A percentile compares a stretch with the other conserved stretches of the same genome.
phyloP scores from a whole-genome alignment of 1,284 basidiomycete genomes.

The Coriolopsis trogii region DNA sequence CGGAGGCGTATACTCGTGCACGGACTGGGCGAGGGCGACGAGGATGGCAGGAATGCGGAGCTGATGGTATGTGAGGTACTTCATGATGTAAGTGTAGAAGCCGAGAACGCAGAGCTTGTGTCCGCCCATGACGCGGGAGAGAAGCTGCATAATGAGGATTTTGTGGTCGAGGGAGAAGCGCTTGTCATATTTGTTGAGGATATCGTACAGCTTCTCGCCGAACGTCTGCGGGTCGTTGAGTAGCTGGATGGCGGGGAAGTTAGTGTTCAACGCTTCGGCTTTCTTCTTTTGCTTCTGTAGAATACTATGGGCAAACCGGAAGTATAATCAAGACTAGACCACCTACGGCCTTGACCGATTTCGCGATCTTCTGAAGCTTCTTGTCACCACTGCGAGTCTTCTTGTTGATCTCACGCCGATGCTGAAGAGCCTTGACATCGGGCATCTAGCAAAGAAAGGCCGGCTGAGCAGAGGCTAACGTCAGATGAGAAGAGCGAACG shows the following conservation, averaged over 20 bases:
- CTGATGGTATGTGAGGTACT: constrained; percentile 93
- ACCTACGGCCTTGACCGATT: constrained; percentile 56
- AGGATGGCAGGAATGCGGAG: constrained; percentile 94
- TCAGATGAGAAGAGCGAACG: constrained; percentile 9
- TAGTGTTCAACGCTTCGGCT: constrained; percentile 52
- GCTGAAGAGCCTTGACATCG: constrained; percentile 76
- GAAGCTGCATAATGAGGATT: constrained; percentile 95
- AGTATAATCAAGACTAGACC: neutral
- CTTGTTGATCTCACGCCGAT: constrained; percentile 88
- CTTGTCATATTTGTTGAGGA: constrained; percentile 87
- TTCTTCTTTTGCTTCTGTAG: constrained; percentile 64
- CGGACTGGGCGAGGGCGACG: constrained; percentile 93
- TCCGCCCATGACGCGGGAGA: constrained; percentile 92
- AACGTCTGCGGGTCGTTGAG: constrained; percentile 97
- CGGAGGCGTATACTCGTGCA: constrained; percentile 95
- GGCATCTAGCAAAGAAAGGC: constrained; percentile 46
- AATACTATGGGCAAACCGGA: neutral
- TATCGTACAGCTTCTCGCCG: constrained; percentile 92
- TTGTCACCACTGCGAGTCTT: constrained; percentile 82
- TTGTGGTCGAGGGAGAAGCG: constrained; percentile 96
- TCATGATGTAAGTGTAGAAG: constrained; percentile 98
- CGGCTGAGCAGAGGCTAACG: neutral
- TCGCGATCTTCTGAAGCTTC: constrained; percentile 75
- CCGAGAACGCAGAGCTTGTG: constrained; percentile 94
- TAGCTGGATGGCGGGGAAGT: constrained; percentile 94